These are phyloP conservation scores for Pichia manshurica DNA, from an alignment of 805 yeast species.

Conservation along the genomic window DNA sequence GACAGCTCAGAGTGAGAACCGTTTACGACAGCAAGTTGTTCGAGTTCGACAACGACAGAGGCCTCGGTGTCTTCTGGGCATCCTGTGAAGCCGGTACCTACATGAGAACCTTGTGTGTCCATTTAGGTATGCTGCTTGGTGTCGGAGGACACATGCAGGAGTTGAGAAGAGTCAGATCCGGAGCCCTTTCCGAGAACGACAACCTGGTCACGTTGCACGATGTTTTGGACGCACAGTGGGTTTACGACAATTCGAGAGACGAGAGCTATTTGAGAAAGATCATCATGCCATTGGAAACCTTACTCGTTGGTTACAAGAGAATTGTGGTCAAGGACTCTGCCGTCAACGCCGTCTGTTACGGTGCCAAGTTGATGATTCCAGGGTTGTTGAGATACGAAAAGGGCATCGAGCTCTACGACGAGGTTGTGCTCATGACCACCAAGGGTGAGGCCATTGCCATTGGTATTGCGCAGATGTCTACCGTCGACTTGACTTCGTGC, in stretches of 20 bases:
- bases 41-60: slow-evolving; percentile 95
- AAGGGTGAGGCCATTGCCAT: slow-evolving; percentile 99
- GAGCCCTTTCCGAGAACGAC: slow-evolving; percentile 88
- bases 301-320: slow-evolving; percentile 93
- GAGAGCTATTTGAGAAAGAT: slow-evolving; percentile 92
- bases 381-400: slow-evolving; percentile 96
- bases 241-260: slow-evolving; percentile 94
- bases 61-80: slow-evolving; percentile 98
- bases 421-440: slow-evolving; percentile 95
- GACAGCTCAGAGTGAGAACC: slow-evolving; percentile 97
- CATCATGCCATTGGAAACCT: slow-evolving; percentile 90
- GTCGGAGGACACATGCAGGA: slow-evolving; percentile 99
- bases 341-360: slow-evolving; percentile 96
- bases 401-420: slow-evolving; percentile 95
- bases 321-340: slow-evolving; percentile 89
- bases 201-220: slow-evolving; percentile 94
- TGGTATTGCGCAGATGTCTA: slow-evolving; percentile 98
- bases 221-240: slow-evolving; percentile 97
- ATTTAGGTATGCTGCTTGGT: slow-evolving; percentile 95
- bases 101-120: slow-evolving; percentile 99
- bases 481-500: slow-evolving; percentile 92
- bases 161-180: slow-evolving; percentile 97
- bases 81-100: slow-evolving; percentile 99
- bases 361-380: slow-evolving; percentile 98
- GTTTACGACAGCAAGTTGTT: slow-evolving; percentile 93